Evolutionary conservation across 257 asterid species (phyloP).

Genomic region (Lycium ferocissimum): DNA sequence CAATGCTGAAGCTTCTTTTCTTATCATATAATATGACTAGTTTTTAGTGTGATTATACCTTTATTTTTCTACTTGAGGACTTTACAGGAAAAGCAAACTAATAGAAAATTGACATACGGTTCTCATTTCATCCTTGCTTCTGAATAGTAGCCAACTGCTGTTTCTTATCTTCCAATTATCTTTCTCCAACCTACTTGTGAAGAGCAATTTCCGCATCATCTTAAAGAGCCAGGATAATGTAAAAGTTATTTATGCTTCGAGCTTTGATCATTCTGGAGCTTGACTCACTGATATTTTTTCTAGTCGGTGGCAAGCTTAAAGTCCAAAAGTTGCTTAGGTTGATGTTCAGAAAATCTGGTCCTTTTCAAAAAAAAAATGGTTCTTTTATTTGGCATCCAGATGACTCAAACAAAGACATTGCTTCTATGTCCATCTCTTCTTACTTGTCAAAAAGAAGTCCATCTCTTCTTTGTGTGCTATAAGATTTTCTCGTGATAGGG

Average conservation of each 20-base stretch:
- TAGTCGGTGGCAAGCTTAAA: background rate
- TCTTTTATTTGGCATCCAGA: slow-evolving; percentile 22
- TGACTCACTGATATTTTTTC: background rate
- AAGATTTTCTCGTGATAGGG: slow-evolving; percentile 3
- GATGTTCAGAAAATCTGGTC: background rate
- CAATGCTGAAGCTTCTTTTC: slow-evolving; percentile 4
- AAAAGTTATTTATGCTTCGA: background rate
- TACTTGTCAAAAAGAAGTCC: background rate
- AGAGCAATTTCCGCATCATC: background rate
- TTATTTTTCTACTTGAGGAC: slow-evolving; percentile 6
- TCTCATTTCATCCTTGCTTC: slow-evolving; percentile 2
- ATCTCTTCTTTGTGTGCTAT: slow-evolving; percentile 15
- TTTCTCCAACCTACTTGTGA: background rate
- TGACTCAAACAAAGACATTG: slow-evolving; percentile 6
- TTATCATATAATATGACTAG: background rate
- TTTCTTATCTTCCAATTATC: slow-evolving; percentile 17
- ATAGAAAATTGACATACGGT: background rate
- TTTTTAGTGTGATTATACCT: background rate
- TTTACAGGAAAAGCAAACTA: background rate
- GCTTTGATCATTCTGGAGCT: background rate
- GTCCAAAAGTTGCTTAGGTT: slow-evolving; percentile 17
- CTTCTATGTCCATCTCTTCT: slow-evolving; percentile 8
- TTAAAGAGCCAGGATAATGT: background rate
- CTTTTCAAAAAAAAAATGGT: background rate
- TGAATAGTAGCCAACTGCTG: slow-evolving; percentile 15